These are phyloP conservation scores for Simplicillium aogashimaense DNA, from an alignment of 2,329 filamentous ascomycete species.

Conservation along the genomic window DNA sequence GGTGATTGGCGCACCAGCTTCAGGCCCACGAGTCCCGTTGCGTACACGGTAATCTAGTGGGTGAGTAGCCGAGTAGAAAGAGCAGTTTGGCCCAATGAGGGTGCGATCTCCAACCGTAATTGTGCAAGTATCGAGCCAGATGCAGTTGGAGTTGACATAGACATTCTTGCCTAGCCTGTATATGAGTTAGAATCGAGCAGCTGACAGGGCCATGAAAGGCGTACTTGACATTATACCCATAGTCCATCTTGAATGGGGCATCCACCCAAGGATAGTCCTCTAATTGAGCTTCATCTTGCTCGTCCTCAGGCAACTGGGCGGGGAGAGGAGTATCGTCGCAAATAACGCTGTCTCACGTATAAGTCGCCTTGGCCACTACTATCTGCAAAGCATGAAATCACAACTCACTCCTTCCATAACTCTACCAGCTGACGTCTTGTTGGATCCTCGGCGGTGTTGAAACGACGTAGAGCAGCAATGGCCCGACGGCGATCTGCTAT, in stretches of 20 bases:
- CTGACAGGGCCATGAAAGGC: conserved; percentile 2
- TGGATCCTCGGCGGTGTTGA: conserved; percentile 51
- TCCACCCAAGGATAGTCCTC: conserved; percentile 57
- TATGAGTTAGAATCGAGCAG: conserved; percentile 2
- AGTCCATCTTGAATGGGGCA: conserved; percentile 60
- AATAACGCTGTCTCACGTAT: conserved; percentile 38
- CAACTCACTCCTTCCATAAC: conserved; percentile 59
- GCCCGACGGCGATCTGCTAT: conserved; percentile 50
- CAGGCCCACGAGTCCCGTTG: conserved; percentile 66
- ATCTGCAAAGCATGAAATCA: not conserved
- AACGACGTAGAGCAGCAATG: conserved; percentile 46
- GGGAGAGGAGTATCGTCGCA: conserved; percentile 55
- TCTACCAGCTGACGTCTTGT: conserved; percentile 51
- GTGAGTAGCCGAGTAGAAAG: conserved; percentile 65
- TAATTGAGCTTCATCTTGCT: conserved; percentile 55
- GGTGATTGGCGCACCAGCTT: conserved; percentile 61
- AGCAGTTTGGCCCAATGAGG: conserved; percentile 69
- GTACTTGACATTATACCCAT: conserved; percentile 60
- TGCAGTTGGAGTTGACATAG: conserved; percentile 66
- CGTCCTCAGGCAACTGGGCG: conserved; percentile 38
- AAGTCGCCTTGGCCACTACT: too few relatives aligned
- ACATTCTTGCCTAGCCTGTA: conserved; percentile 54
- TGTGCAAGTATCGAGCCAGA: conserved; percentile 66
- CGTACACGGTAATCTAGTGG: conserved; percentile 66
- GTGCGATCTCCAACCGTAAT: conserved; percentile 71